Evolutionary conservation across 192 early-diverging fungal species (phyloP), one percentile per base, ranked within the genome.

Genomic region (Linnemannia elongata): DNA sequence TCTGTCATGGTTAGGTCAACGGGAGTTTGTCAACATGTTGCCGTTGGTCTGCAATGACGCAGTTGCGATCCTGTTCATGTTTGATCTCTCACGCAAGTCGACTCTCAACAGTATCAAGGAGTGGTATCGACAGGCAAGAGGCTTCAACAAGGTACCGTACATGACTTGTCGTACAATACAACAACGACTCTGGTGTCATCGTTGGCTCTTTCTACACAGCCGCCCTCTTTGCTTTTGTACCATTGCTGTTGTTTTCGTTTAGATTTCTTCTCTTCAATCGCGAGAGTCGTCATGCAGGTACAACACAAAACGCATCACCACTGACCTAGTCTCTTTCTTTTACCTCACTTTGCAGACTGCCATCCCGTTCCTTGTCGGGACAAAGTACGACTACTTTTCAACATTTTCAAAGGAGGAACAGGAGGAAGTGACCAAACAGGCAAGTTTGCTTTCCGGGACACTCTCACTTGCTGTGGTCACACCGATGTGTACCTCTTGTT

Each of bases 31-130:
- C 55, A 98, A 96, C 84, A 99, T 99, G 98, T 89, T 99, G 41
- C 98, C 98, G 1, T 85, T 99, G n/a, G 97, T 98, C 27, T 97
- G 97, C 88, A 97, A 97, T 82, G 98, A 99, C 88, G 97, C 98
- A 0, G 94, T 97, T 8, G 98, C 97, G 0, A 94, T 99, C 72
- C 90, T 99, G 66, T 99, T 99, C 88, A 96, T 98, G 93, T 99
- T 99, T 93, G 98, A 99, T 88, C 85, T 99, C 73, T 95, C 96
- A 8, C 93, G 97, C 55, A 97, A 96, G 79, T 94, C 96, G 17
- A 97, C 98, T 10, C 89, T 99, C 49, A 99, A 99, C 81, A 95
- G 92, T 69, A 95, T 99, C 76, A 97, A 97, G 87, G 97, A 98
- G 84, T 99, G 98, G 98, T 99, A 97, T 81, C 89, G 98, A 60